Evolutionary conservation across 805 yeast genomes (phyloP).

Genomic region (Hanseniaspora taiwanica): DNA sequence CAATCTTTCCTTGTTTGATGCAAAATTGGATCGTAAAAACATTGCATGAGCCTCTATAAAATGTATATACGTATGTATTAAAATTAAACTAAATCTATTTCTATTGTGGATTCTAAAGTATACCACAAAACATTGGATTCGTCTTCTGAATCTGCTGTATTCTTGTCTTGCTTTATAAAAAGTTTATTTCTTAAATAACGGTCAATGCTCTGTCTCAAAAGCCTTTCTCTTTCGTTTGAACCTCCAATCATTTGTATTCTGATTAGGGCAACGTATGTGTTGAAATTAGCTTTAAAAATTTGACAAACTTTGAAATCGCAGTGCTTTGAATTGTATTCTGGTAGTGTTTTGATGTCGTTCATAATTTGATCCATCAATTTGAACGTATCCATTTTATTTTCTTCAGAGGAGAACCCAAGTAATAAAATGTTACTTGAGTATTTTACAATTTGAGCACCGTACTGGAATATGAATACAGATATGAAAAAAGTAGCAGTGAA

Average conservation of each 20-base stretch:
- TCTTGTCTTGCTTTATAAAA: not conserved
- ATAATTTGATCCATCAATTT: conserved; percentile 20
- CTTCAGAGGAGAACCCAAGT: conserved; percentile 14
- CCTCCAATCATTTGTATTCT: conserved; percentile 53
- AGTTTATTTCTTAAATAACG: conserved; percentile 7
- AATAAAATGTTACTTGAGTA: conserved; percentile 24
- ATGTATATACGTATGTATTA: not conserved
- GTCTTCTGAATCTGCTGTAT: not conserved
- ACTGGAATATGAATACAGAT: conserved; percentile 18
- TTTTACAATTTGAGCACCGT: conserved; percentile 22
- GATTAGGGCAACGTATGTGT: conserved; percentile 43
- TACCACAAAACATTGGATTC: not conserved
- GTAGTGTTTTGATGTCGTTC: conserved; percentile 34
- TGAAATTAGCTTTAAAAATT: conserved; percentile 50
- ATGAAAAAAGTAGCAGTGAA: conserved; percentile 17
- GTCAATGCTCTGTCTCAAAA: conserved; percentile 27
- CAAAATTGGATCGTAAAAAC: conserved; percentile 18
- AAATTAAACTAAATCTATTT: not conserved
- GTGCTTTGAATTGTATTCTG: conserved; percentile 38
- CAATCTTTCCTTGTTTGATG: conserved; percentile 19
- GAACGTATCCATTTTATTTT: not conserved
- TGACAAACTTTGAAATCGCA: conserved; percentile 30
- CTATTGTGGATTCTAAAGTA: not conserved
- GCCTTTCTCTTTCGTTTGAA: conserved; percentile 54
- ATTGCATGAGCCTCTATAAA: conserved; percentile 11